Conservation (phyloP, 345 rosid genomes). For the Carallia pectinifolia region DNA sequence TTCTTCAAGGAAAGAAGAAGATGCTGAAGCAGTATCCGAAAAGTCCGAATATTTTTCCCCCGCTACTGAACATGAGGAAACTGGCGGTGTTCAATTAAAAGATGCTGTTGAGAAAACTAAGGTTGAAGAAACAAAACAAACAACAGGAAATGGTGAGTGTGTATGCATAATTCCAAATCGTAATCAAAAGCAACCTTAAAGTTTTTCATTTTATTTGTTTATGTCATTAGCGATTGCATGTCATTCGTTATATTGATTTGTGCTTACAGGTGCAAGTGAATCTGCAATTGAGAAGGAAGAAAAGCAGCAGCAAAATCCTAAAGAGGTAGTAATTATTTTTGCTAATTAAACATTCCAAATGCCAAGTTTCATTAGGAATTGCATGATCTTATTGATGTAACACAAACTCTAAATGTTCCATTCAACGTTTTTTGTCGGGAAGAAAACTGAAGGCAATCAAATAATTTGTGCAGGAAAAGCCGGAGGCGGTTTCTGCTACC, state of each 20-base stretch:
- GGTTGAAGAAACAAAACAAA: conserved; percentile 8
- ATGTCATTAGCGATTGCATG: no score
- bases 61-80: conserved; percentile 10
- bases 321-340: no score
- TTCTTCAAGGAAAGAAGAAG: conserved; percentile 40
- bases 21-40: conserved; percentile 23
- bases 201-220: neutral
- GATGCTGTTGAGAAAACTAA: neutral
- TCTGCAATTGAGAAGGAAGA: conserved; percentile 20
- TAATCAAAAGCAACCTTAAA: neutral
- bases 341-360: no score
- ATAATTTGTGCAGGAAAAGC: conserved; percentile 18
- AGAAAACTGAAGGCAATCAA: neutral
- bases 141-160: conserved; percentile 21
- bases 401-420: no score
- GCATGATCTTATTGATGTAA: no score
- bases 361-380: no score
- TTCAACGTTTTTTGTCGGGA: no score
- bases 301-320: neutral
- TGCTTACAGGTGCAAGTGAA: conserved; percentile 5
- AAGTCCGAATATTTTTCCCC: conserved; percentile 33
- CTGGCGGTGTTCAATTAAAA: conserved; percentile 7
- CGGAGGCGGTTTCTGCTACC: conserved; percentile 5
- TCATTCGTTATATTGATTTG: neutral
- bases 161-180: no score